Evolutionary conservation across 2,329 filamentous ascomycete genomes (phyloP).

Genomic region (Neopestalotiopsis rosae): DNA sequence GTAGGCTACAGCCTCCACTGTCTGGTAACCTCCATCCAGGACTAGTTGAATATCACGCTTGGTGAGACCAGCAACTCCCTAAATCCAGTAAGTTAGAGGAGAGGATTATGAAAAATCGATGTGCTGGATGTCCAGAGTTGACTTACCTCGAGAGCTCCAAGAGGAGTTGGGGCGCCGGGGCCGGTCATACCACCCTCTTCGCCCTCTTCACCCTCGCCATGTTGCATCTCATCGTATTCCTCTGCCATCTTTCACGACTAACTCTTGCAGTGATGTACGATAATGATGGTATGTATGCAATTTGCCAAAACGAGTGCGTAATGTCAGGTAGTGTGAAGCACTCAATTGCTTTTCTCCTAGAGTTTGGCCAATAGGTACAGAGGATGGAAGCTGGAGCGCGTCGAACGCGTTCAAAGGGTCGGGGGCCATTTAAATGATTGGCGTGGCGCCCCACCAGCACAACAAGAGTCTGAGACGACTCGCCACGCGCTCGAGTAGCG

Average conservation of each 20-base stretch:
- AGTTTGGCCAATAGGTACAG: background rate
- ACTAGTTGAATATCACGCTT: conserved; percentile 94
- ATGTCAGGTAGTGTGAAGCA: background rate
- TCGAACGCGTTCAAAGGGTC: conserved; percentile 1
- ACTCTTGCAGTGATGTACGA: background rate
- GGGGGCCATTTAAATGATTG: conserved; percentile 11
- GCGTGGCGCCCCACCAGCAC: background rate
- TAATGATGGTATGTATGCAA: background rate
- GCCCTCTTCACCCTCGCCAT: conserved; percentile 30
- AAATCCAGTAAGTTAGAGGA: background rate
- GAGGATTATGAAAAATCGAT: background rate
- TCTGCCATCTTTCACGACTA: conserved; percentile 41
- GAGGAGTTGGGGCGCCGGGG: conserved; percentile 91
- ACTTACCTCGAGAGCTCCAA: conserved; percentile 82
- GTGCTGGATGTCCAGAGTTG: background rate
- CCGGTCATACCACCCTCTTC: conserved; percentile 79
- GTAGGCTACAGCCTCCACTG: conserved; percentile 94
- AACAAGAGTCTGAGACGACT: conserved; percentile 1
- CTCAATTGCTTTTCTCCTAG: background rate
- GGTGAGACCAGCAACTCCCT: conserved; percentile 90
- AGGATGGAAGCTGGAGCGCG: background rate
- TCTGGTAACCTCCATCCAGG: conserved; percentile 90
- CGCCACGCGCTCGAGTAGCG: conserved; percentile 16
- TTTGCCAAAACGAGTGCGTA: background rate
- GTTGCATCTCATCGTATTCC: conserved; percentile 71